phyloP scores from a whole-genome alignment of 2,329 filamentous ascomycete species.

The Verticillium tricorpus region DNA sequence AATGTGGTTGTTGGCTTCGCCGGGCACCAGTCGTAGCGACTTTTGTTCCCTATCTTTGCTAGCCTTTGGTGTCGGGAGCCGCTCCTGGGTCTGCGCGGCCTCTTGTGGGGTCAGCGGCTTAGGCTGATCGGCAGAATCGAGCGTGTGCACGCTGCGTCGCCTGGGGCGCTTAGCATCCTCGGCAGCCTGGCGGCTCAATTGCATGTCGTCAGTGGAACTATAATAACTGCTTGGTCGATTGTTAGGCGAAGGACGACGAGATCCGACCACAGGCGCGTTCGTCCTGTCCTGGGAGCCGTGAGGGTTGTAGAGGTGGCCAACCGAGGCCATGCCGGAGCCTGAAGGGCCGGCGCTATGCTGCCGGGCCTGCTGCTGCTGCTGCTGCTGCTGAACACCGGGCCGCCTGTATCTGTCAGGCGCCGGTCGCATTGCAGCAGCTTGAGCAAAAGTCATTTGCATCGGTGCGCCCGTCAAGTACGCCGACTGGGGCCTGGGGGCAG shows the following conservation, averaged over 20 bases:
- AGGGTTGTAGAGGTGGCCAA: constrained; percentile 50
- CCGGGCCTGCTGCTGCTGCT: constrained; percentile 24
- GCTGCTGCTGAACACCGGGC: constrained; percentile 42
- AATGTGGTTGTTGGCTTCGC: constrained; percentile 24
- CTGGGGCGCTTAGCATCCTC: constrained; percentile 72
- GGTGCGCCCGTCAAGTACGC: constrained; percentile 31
- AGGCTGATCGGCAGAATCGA: constrained; percentile 38
- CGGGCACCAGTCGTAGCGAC: constrained; percentile 30
- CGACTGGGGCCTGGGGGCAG: constrained; percentile 37
- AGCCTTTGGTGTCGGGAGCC: constrained; percentile 18
- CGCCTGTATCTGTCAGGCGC: constrained; percentile 83
- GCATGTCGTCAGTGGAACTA: constrained; percentile 60
- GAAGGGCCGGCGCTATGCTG: constrained; percentile 36
- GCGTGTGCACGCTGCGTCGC: constrained; percentile 74
- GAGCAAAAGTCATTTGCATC: constrained; percentile 49
- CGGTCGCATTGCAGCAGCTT: constrained; percentile 57
- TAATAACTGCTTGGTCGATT: constrained; percentile 51
- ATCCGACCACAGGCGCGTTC: constrained; percentile 16
- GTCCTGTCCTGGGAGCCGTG: constrained; percentile 21
- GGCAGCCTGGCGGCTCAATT: constrained; percentile 50
- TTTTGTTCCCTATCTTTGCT: constrained; percentile 35
- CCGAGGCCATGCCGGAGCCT: constrained; percentile 48
- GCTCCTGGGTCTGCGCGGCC: constrained; percentile 30
- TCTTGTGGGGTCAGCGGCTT: constrained; percentile 14
- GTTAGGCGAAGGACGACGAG: constrained; percentile 27